phyloP scores from a whole-genome alignment of 306 rosid species.

The Hippophae tibetana region DNA sequence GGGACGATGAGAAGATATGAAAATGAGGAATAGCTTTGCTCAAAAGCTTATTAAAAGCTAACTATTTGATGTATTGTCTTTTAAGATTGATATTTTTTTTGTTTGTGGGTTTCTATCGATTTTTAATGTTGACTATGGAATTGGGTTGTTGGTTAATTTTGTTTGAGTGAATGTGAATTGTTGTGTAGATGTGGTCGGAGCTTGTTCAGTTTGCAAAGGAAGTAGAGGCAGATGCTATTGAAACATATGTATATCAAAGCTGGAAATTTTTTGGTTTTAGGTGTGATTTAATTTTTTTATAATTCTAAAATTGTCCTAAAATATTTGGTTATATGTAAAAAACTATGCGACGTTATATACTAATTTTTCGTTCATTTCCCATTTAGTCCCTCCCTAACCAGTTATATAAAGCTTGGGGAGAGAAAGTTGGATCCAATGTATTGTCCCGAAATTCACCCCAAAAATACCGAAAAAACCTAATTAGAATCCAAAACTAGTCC shows the following conservation, averaged over 20 bases:
- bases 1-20: neutral
- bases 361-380: no score
- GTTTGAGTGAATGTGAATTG: slow-evolving; percentile 1
- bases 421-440: no score
- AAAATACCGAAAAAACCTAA: no score
- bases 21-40: neutral
- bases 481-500: no score
- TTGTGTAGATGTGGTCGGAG: slow-evolving; percentile 78
- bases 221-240: slow-evolving; percentile 73
- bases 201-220: slow-evolving; percentile 77
- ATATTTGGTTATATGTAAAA: no score
- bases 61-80: neutral
- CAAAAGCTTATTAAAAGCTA: neutral
- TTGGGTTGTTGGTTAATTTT: neutral
- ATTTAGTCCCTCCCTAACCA: no score
- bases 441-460: no score
- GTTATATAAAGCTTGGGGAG: no score
- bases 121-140: neutral
- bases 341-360: no score
- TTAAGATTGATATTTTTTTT: neutral
- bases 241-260: slow-evolving; percentile 46
- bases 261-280: no score
- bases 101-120: neutral
- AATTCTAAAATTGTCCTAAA: no score
- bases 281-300: no score